Conservation (phyloP, 2,329 filamentous ascomycete species). For the Fonsecaea multimorphosa region DNA sequence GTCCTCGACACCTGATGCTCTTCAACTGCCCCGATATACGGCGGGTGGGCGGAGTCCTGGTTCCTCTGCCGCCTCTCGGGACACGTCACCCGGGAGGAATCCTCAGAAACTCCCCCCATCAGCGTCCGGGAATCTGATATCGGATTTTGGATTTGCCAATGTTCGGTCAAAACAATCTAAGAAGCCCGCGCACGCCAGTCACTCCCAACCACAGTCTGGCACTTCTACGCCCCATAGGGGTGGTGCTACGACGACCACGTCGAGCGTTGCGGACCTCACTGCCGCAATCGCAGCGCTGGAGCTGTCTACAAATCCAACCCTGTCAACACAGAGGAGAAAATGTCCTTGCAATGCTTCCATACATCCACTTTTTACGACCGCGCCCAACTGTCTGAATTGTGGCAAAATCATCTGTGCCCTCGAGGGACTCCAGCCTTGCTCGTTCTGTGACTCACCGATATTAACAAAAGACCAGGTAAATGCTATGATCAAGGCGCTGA, state of each 20-base stretch:
- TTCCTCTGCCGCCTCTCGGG: conserved; percentile 54
- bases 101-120: conserved; percentile 64
- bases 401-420: conserved; percentile 96
- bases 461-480: conserved; percentile 76
- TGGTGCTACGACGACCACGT: conserved; percentile 46
- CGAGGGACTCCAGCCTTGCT: conserved; percentile 92
- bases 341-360: conserved; percentile 89
- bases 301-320: conserved; percentile 83
- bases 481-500: conserved; percentile 81
- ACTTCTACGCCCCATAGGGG: conserved; percentile 71
- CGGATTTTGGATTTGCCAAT: conserved; percentile 68
- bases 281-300: conserved; percentile 88
- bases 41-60: conserved; percentile 43
- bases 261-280: conserved; percentile 63
- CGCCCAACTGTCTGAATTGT: conserved; percentile 89
- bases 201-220: conserved; percentile 60
- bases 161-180: conserved; percentile 63
- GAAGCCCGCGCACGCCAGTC: conserved; percentile 57
- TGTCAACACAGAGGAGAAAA: conserved; percentile 66
- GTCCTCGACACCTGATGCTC: conserved; percentile 58
- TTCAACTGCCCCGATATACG: conserved; percentile 50
- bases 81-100: conserved; percentile 48
- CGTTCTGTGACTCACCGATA: conserved; percentile 80
- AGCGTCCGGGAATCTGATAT: conserved; percentile 79
- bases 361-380: conserved; percentile 86